Base-by-base conservation (phyloP, 257 asterid genomes). In the Handroanthus guayacan region DNA sequence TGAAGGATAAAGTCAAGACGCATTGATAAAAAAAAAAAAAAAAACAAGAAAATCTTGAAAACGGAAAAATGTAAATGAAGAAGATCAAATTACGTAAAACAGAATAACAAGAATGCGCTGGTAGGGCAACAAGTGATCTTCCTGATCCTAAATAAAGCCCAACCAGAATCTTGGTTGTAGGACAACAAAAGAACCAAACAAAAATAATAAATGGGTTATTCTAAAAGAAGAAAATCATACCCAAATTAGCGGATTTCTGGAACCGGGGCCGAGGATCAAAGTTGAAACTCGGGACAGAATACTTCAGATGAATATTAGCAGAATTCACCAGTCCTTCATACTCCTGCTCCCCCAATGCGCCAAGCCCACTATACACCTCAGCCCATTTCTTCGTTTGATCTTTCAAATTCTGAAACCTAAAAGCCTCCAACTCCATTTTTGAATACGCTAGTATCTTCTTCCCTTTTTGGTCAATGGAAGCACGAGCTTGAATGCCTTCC, bases 341-440 rank as follows among this genome's bases (percentile, higher is more conserved):
- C 77, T 87, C 89, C 78, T 81, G 70, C 70, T 76, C 86, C 66
- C 84, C 85, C 14, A 41, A 10, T 3, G 88, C 72, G 64, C 64
- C 80, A 61, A 92, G 88, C n/a, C 86, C 89, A 69, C 79, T 76
- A 58, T 88, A 86, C 25, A 88, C 80, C 77, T 83, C 88, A 63
- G 64, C 72, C 97, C 97, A 91, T 67, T 61, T 87, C 69, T 73
- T 84, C 86, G 18, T 83, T 69, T 91, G 94, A 47, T 50, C 71
- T 3, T 88, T 89, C 36, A 79, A 4, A 69, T 78, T 76, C 62
- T 71, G 62, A 71, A 74, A 83, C 81, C 89, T 84, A 75, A 87
- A 57, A 10, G 75, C 82, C 80, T 80, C 84, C 90, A 91, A 61
- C 76, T 88, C 96, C 77, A 75, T 81, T 69, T 86, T 79, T 3